phyloP scores from a whole-genome alignment of 2,329 filamentous ascomycete species.

The Pseudogymnoascus sp. region DNA sequence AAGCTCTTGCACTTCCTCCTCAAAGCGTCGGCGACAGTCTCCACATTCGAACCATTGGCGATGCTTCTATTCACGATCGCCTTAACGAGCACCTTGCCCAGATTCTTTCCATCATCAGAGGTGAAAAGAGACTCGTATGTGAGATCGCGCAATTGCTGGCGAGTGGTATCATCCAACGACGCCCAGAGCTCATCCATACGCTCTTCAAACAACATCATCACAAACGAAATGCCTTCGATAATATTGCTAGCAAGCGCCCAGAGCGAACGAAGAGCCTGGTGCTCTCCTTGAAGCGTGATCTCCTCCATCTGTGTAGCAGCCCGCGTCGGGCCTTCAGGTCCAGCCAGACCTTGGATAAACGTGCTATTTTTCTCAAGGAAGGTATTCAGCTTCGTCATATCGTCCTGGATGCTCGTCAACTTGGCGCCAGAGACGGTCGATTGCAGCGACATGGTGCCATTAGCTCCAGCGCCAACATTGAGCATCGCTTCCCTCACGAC shows the following conservation, averaged over 20 bases:
- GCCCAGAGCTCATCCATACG: slow-evolving; percentile 80
- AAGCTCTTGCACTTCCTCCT: slow-evolving; percentile 90
- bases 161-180: slow-evolving; percentile 62
- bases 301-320: slow-evolving; percentile 82
- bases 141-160: slow-evolving; percentile 63
- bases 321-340: slow-evolving; percentile 74
- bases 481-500: slow-evolving; percentile 51
- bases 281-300: slow-evolving; percentile 84
- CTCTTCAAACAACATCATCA: slow-evolving; percentile 91
- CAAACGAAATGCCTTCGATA: slow-evolving; percentile 93
- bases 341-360: slow-evolving; percentile 90
- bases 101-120: slow-evolving; percentile 68
- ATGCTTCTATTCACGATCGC: slow-evolving; percentile 98
- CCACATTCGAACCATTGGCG: slow-evolving; percentile 91
- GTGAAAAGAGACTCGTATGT: slow-evolving; percentile 88
- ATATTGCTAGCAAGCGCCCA: slow-evolving; percentile 82
- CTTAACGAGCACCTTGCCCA: slow-evolving; percentile 92
- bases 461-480: slow-evolving; percentile 31
- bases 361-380: slow-evolving; percentile 84
- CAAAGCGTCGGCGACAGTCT: slow-evolving; percentile 92
- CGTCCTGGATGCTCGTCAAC: slow-evolving; percentile 69
- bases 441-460: slow-evolving; percentile 54
- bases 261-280: slow-evolving; percentile 82
- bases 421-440: slow-evolving; percentile 63
- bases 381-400: slow-evolving; percentile 67